Base-by-base conservation (phyloP, 352 stramenopile species). In the Phytopythium boreale region DNA sequence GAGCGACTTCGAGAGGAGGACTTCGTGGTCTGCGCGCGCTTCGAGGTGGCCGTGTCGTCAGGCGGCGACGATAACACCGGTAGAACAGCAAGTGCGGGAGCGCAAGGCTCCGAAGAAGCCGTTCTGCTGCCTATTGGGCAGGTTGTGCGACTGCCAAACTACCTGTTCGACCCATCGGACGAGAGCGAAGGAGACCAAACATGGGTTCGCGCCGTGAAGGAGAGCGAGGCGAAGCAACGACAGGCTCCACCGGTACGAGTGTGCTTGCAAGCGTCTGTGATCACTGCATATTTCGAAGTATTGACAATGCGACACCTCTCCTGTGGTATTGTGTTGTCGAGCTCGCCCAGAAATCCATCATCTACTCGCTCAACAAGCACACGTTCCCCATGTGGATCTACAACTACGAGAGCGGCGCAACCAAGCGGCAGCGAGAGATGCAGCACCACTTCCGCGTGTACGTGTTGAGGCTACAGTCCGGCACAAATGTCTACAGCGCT, bases 321-420 rank as follows among this genome's bases (percentile, higher is more conserved):
- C 31, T 3, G 3, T 36, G 31, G 8, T 36, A 8, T 36, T 3
- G 31, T 36, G 31, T 8, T 36, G 31, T 36, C 31, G 31, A 36
- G 31, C 41, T 6, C 49, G 10, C 7, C 2, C 31, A 86, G 75
- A 82, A 81, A 26, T 61, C 64, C 15, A 34, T 75, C 1, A n/a
- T 82, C 37, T 86, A 66, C 55, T 70, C 82, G 44, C 63, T 86
- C 36, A 86, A 86, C 68, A 82, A 86, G 34, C 69, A 79, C 36
- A 73, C 68, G 22, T 83, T 78, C 50, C 75, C 75, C 22, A 79
- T 74, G 44, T 87, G 77, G 77, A 70, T 77, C 39, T 87, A 87
- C 64, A 75, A 65, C 49, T 87, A 83, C 62, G 69, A 82, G 55
- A 83, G 75, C 37, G 79, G 73, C 49, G 61, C 76, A 24, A 87